These are phyloP conservation scores for Dryadomyces quercus-mongolicae DNA, from an alignment of 2,329 filamentous ascomycete genomes.

Conservation along the genomic window DNA sequence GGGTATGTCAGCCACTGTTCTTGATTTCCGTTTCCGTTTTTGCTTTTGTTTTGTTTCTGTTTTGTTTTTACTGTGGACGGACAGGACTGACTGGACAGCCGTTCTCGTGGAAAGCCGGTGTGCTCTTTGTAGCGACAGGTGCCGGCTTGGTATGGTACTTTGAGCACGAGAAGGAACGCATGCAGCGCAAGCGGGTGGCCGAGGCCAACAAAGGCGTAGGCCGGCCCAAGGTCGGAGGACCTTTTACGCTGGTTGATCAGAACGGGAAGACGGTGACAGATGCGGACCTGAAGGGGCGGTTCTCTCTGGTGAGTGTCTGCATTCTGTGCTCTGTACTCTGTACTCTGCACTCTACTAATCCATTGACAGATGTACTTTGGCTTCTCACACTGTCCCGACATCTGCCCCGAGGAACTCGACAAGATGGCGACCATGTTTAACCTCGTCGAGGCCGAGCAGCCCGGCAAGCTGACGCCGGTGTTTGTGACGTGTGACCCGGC, in stretches of 20 bases:
- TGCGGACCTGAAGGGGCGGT: constrained; percentile 74
- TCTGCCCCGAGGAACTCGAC: constrained; percentile 96
- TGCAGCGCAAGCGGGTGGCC: constrained; percentile 79
- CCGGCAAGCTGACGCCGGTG: constrained; percentile 54
- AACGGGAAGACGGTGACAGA: constrained; percentile 67
- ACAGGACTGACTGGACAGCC: constrained; percentile 38
- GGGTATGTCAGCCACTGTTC: no score
- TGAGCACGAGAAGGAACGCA: constrained; percentile 79
- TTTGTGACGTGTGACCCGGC: constrained; percentile 96
- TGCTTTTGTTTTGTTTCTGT: no score
- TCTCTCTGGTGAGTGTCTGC: constrained; percentile 62
- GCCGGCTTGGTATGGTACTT: constrained; percentile 79
- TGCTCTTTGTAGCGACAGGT: constrained; percentile 73
- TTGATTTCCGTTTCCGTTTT: not conserved
- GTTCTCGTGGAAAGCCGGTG: constrained; percentile 84
- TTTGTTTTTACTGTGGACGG: no score
- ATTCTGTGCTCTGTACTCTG: no score
- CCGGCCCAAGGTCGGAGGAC: constrained; percentile 81
- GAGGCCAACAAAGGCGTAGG: constrained; percentile 91
- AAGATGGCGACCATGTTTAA: constrained; percentile 98
- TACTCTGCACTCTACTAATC: not conserved
- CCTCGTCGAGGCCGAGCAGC: constrained; percentile 40
- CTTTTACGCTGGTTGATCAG: constrained; percentile 73
- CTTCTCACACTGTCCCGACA: constrained; percentile 96
- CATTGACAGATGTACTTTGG: constrained; percentile 80